Conservation (phyloP, 2,329 filamentous ascomycete genomes). For the Cladosporium sphaerospermum region DNA sequence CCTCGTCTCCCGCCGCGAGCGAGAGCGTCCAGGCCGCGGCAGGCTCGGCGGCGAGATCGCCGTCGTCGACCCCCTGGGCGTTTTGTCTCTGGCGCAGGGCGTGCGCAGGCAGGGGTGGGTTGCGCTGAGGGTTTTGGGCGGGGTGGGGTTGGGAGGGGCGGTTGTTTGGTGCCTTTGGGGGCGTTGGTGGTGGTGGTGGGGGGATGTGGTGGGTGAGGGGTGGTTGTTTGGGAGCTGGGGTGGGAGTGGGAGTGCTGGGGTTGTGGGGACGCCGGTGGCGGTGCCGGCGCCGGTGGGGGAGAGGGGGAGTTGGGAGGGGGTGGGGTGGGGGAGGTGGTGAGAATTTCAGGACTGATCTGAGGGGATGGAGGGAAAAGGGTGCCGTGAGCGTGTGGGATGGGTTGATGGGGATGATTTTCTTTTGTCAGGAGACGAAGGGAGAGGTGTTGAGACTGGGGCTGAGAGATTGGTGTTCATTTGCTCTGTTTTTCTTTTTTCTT, state of each 20-base stretch:
- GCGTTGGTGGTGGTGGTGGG: slow-evolving; percentile 23
- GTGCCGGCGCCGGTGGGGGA: slow-evolving; percentile 14
- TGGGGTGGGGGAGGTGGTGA: not conserved
- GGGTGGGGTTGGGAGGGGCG: slow-evolving; percentile 67
- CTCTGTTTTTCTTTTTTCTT: not conserved
- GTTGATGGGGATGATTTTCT: too few relatives aligned
- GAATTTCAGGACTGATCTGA: not conserved
- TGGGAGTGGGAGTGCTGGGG: not conserved
- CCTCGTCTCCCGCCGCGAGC: slow-evolving; percentile 10
- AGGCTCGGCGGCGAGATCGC: slow-evolving; percentile 31
- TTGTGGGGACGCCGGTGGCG: slow-evolving; percentile 11
- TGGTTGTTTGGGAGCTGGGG: slow-evolving; percentile 13
- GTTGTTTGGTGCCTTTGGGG: slow-evolving; percentile 41
- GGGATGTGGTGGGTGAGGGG: slow-evolving; percentile 21
- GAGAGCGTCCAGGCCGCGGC: slow-evolving; percentile 19
- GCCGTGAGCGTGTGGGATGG: not conserved
- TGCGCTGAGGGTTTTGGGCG: slow-evolving; percentile 66
- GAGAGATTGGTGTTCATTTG: not conserved
- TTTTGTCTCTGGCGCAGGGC: slow-evolving; percentile 57
- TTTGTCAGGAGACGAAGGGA: not conserved
- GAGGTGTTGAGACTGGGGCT: not conserved
- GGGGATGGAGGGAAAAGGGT: not conserved
- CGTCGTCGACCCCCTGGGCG: slow-evolving; percentile 65
- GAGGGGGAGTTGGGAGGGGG: slow-evolving; percentile 5
- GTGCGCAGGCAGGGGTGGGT: slow-evolving; percentile 60